Conservation (phyloP, 2,329 filamentous ascomycete genomes). For the Cercospora sp. region DNA sequence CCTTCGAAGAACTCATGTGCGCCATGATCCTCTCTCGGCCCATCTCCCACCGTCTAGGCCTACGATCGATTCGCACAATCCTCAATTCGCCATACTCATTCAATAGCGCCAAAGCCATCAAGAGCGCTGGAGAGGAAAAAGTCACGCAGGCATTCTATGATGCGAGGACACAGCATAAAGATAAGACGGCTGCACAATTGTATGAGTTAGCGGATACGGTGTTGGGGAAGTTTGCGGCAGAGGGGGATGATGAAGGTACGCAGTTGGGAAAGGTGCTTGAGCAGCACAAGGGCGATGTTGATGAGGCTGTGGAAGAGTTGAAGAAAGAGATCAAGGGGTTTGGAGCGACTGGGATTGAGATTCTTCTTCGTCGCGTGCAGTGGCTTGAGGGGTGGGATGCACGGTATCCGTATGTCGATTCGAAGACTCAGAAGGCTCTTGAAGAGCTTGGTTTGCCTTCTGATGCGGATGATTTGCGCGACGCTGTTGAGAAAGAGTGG, state of each 20-base stretch:
- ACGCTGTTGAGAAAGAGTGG: conserved; percentile 42
- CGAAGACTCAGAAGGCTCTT: conserved; percentile 39
- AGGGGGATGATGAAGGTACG: conserved; percentile 39
- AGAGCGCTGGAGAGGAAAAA: conserved; percentile 43
- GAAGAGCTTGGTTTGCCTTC: conserved; percentile 43
- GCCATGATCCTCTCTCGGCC: conserved; percentile 49
- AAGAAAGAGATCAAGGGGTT: conserved; percentile 45
- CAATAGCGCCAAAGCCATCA: conserved; percentile 39
- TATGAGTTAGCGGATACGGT: conserved; percentile 39
- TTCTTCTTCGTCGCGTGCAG: conserved; percentile 47
- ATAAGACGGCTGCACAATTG: conserved; percentile 49
- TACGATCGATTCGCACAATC: conserved; percentile 48
- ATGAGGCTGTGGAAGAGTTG: conserved; percentile 37
- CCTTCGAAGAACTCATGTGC: conserved; percentile 50
- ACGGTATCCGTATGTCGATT: conserved; percentile 45
- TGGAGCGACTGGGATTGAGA: conserved; percentile 45
- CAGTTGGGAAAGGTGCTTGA: conserved; percentile 38
- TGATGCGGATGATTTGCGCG: conserved; percentile 39
- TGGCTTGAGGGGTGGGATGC: conserved; percentile 40
- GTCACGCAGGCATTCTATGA: conserved; percentile 44
- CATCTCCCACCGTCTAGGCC: conserved; percentile 48
- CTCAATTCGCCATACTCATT: conserved; percentile 48
- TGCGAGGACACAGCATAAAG: conserved; percentile 49
- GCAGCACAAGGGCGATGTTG: conserved; percentile 36
- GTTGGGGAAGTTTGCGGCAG: conserved; percentile 36